phyloP scores from a whole-genome alignment of 768 basidiomycete species.

The Boletus pseudo-olivaceus region DNA sequence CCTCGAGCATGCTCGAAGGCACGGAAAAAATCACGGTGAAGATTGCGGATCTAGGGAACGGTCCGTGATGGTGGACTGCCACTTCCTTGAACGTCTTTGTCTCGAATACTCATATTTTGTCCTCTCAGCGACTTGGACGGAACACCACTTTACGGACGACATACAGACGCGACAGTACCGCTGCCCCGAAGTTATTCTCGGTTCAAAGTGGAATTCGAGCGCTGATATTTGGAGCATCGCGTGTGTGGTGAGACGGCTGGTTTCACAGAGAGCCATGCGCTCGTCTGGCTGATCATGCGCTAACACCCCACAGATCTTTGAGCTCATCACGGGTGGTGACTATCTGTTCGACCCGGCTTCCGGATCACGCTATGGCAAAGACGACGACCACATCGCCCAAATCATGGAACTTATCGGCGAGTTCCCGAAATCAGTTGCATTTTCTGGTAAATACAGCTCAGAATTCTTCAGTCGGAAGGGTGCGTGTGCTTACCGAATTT shows the following conservation, averaged over 20 bases:
- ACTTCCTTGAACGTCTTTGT: neutral
- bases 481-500: slow-evolving; percentile 31
- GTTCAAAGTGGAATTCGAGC: slow-evolving; percentile 92
- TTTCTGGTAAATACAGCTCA: slow-evolving; percentile 87
- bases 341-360: slow-evolving; percentile 98
- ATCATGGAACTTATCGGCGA: slow-evolving; percentile 96
- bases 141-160: slow-evolving; percentile 98
- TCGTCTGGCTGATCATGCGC: neutral
- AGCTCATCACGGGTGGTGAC: slow-evolving; percentile 93
- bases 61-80: slow-evolving; percentile 38
- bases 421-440: slow-evolving; percentile 76
- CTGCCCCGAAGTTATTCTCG: slow-evolving; percentile 95
- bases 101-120: neutral
- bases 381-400: slow-evolving; percentile 97
- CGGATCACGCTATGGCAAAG: slow-evolving; percentile 92
- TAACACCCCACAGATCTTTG: slow-evolving; percentile 64
- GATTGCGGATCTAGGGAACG: slow-evolving; percentile 98
- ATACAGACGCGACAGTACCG: slow-evolving; percentile 98
- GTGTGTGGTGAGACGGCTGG: slow-evolving; percentile 76
- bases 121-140: slow-evolving; percentile 69
- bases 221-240: slow-evolving; percentile 98
- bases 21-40: slow-evolving; percentile 89
- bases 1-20: slow-evolving; percentile 34
- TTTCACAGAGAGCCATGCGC: neutral
- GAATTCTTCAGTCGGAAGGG: slow-evolving; percentile 98